phyloP scores from a whole-genome alignment of 441 rosid genomes.

The Macaranga tanarius region DNA sequence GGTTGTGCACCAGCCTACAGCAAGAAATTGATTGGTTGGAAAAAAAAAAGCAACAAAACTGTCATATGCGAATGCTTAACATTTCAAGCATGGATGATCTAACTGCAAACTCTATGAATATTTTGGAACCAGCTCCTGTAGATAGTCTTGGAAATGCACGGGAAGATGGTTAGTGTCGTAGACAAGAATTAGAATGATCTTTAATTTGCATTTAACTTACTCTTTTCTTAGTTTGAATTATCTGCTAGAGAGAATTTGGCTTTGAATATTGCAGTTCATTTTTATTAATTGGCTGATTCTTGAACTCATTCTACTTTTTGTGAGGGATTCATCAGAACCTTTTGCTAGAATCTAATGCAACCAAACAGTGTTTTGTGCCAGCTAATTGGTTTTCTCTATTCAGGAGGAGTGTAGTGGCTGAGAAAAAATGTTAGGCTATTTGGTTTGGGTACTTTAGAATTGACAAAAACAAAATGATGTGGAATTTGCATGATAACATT shows the following conservation, averaged over 20 bases:
- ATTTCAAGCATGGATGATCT: conserved; percentile 73
- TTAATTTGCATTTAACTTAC: not conserved
- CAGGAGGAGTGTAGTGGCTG: conserved; percentile 1
- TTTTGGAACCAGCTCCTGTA: conserved; percentile 81
- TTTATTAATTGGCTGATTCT: not conserved
- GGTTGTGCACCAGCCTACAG: conserved; percentile 53
- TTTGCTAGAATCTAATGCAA: too few species aligned
- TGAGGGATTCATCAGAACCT: not conserved
- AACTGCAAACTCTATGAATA: conserved; percentile 83
- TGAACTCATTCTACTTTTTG: not conserved
- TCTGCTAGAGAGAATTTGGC: not conserved
- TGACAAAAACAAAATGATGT: not conserved
- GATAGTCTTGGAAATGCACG: conserved; percentile 67
- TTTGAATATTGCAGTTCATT: not conserved
- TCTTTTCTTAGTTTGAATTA: not conserved
- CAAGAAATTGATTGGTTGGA: conserved; percentile 22
- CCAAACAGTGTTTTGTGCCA: not conserved
- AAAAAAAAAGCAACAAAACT: conserved; percentile 27
- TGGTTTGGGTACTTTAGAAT: not conserved
- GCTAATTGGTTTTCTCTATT: not conserved
- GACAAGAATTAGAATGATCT: not conserved
- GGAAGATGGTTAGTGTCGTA: conserved; percentile 65
- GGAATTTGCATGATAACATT: not conserved
- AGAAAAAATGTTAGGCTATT: not conserved
- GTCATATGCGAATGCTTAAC: conserved; percentile 84